Evolutionary conservation across 441 rosid genomes (phyloP), one percentile per base, ranked within the genome.

Genomic region (Oxalis stricta): DNA sequence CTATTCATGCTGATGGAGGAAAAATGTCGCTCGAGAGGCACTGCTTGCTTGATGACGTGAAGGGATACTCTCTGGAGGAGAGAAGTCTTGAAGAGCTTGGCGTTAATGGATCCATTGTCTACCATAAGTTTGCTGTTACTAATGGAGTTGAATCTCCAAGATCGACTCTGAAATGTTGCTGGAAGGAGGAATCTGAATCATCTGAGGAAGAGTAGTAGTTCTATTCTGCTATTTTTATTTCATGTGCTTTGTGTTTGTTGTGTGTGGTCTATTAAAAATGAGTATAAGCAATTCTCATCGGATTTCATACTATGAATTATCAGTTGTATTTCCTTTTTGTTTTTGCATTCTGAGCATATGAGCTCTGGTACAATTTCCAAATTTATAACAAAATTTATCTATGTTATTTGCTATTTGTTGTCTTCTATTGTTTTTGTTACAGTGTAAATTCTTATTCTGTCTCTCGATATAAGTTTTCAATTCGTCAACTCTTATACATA

Each of bases 181-280:
- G 73, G 70, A 59, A 60, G 48, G 81, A 76, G 61, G 85, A 78
- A 28, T 70, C 53, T 54, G 76, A 60, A n/a, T n/a, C n/a, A n/a
- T n/a, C n/a, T 30, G 62, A 58, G 21, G 77, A 56, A 36, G 61
- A 65, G 10, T 49, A 41, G 28, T 50, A 56, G 52, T 28, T 35
- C 5, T 7, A 23, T 32, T 29, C 20, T 31, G 46, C 38, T 14
- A 22, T 18, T 52, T n/a, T 31, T 21, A 21, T 21, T 4, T 5
- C 11, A 5, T 13, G 3, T 11, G 7, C 3, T 19, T 3, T 44
- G n/a, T n/a, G n/a, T n/a, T n/a, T n/a, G n/a, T n/a, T n/a, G n/a
- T n/a, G n/a, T n/a, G n/a, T n/a, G n/a, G n/a, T n/a, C n/a, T n/a
- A n/a, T n/a, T n/a, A n/a, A n/a, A n/a, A n/a, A n/a, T n/a, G n/a